These are phyloP conservation scores for Yamadazyma laniorum DNA, from an alignment of 805 yeast species.

Conservation along the genomic window DNA sequence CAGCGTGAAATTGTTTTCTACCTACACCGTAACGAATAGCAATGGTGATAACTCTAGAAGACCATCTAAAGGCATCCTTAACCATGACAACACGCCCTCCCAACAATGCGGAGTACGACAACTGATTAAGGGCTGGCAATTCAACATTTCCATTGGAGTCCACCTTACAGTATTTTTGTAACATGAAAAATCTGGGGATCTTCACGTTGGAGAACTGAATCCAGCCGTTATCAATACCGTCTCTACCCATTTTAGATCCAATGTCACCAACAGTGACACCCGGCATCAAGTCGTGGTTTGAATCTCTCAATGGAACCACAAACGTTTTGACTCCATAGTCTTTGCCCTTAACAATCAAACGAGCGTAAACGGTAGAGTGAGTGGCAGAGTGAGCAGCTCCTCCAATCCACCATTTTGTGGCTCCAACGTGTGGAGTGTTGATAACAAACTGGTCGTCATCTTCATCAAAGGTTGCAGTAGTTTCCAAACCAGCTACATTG, in stretches of 20 bases:
- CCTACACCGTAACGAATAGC: conserved; percentile 46
- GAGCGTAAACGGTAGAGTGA: conserved; percentile 41
- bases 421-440: conserved; percentile 48
- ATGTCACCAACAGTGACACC: conserved; percentile 46
- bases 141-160: conserved; percentile 37
- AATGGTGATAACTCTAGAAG: conserved; percentile 42
- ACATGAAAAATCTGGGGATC: conserved; percentile 46
- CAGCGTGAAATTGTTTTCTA: conserved; percentile 43
- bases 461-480: conserved; percentile 46
- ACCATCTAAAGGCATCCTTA: conserved; percentile 41
- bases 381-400: conserved; percentile 50
- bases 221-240: conserved; percentile 50
- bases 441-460: conserved; percentile 41
- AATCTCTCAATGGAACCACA: conserved; percentile 46
- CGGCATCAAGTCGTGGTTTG: conserved; percentile 41
- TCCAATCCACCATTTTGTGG: conserved; percentile 52
- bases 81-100: conserved; percentile 48
- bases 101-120: conserved; percentile 43
- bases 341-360: conserved; percentile 43
- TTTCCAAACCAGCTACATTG: conserved; percentile 58
- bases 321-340: conserved; percentile 48
- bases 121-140: conserved; percentile 45
- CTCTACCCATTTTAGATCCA: conserved; percentile 50
- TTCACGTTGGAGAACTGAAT: conserved; percentile 44
- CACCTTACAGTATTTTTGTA: conserved; percentile 45